A percentile compares a stretch with the other conserved stretches of the same genome.
Evolutionary conservation across 2,329 filamentous ascomycete species (phyloP).

Genomic region (Trichoderma sp.): DNA sequence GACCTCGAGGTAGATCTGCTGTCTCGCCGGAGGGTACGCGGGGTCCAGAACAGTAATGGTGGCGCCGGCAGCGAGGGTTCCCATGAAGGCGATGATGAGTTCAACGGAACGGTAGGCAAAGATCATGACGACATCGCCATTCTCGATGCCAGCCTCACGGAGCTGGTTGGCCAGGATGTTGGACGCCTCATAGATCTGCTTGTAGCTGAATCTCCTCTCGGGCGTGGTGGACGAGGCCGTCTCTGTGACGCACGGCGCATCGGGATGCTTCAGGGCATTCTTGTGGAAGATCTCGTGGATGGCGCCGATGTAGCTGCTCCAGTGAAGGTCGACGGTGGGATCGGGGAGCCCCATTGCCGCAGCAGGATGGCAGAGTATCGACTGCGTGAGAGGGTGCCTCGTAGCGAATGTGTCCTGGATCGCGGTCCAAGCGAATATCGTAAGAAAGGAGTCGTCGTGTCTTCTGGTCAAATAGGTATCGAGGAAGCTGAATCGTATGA

Average conservation of each 20-base stretch:
- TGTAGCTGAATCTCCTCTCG: constrained; percentile 75
- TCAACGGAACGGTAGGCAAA: constrained; percentile 78
- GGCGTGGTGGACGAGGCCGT: constrained; percentile 50
- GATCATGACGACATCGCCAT: constrained; percentile 91
- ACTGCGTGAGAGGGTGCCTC: not conserved
- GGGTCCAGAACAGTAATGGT: constrained; percentile 74
- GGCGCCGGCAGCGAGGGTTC: constrained; percentile 62
- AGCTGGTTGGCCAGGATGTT: constrained; percentile 81
- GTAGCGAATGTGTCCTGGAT: too few relatives aligned
- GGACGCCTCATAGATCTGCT: constrained; percentile 81
- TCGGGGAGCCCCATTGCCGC: constrained; percentile 53
- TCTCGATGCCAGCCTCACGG: constrained; percentile 68
- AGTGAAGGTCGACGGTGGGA: constrained; percentile 67
- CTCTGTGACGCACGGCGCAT: constrained; percentile 55
- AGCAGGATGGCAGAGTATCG: not conserved
- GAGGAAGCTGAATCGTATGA: not conserved
- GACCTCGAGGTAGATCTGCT: constrained; percentile 73
- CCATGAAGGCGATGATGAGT: constrained; percentile 73
- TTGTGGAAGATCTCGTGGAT: constrained; percentile 71
- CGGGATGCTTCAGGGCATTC: constrained; percentile 70
- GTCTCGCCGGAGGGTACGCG: constrained; percentile 38
- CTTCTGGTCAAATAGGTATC: not conserved
- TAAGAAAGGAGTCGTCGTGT: not conserved
- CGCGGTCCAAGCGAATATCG: too few relatives aligned
- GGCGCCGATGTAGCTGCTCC: constrained; percentile 59